Conservation (phyloP, 2,329 filamentous ascomycete species). For the Pseudocercospora vitis region DNA sequence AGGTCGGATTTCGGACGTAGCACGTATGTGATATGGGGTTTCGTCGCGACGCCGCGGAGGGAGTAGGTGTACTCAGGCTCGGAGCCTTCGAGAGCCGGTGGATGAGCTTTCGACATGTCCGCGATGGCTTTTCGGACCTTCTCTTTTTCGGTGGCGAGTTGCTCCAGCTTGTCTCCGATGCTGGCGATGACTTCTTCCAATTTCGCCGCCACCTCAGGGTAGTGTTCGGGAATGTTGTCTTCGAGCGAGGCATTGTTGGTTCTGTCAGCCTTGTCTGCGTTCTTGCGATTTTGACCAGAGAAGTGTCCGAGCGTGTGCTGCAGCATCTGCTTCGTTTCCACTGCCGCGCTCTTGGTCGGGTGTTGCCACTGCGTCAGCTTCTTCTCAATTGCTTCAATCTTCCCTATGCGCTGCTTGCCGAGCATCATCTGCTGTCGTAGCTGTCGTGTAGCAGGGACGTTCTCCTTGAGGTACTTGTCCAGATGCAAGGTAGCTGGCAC, state of each 20-base stretch:
- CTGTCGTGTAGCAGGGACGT: constrained; percentile 48
- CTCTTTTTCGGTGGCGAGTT: constrained; percentile 34
- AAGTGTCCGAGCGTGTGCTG: constrained; percentile 37
- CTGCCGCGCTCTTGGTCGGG: constrained; percentile 33
- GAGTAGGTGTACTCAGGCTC: constrained; percentile 52
- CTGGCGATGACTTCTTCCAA: constrained; percentile 38
- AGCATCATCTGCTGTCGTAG: constrained; percentile 47
- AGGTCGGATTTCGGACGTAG: constrained; percentile 41
- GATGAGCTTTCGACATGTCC: constrained; percentile 30
- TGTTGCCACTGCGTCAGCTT: constrained; percentile 35
- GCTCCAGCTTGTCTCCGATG: constrained; percentile 36
- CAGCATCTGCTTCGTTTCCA: constrained; percentile 43
- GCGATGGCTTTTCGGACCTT: constrained; percentile 34
- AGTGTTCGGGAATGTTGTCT: constrained; percentile 24
- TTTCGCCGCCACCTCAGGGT: constrained; percentile 34
- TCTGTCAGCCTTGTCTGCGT: constrained; percentile 26
- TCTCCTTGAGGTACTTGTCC: constrained; percentile 60
- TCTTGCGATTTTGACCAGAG: constrained; percentile 30
- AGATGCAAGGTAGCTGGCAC: constrained; percentile 57
- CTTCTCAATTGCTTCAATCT: constrained; percentile 39
- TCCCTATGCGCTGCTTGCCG: constrained; percentile 32
- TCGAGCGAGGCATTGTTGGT: constrained; percentile 24
- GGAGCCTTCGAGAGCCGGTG: constrained; percentile 22
- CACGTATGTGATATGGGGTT: constrained; percentile 58
- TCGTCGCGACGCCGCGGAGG: constrained; percentile 59